Evolutionary conservation across 2,329 filamentous ascomycete genomes (phyloP).

Genomic region (Pseudocercospora cruenta): DNA sequence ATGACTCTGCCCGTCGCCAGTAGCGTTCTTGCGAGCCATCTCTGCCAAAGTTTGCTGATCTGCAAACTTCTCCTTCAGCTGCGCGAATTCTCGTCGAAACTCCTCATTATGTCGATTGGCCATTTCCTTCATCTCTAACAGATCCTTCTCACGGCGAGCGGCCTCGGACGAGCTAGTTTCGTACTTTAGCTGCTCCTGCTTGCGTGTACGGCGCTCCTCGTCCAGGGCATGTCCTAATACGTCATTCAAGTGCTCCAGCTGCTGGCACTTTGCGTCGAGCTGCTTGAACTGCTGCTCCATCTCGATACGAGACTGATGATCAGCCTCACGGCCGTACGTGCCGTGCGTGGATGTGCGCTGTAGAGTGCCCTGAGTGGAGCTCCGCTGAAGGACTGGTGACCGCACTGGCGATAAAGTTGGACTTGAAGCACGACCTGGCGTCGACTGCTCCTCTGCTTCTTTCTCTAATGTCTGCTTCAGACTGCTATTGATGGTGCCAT

Average conservation of each 20-base stretch:
- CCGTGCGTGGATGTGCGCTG: slow-evolving; percentile 9
- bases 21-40: slow-evolving; percentile 13
- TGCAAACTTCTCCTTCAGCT: slow-evolving; percentile 28
- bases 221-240: slow-evolving; percentile 31
- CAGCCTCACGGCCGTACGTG: slow-evolving; percentile 12
- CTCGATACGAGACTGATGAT: slow-evolving; percentile 23
- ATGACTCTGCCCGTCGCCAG: slow-evolving; percentile 19
- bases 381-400: slow-evolving; percentile 31
- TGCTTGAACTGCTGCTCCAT: slow-evolving; percentile 30
- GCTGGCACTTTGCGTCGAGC: slow-evolving; percentile 31
- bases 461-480: neutral
- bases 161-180: slow-evolving; percentile 27
- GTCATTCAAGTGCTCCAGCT: slow-evolving; percentile 35
- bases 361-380: slow-evolving; percentile 2
- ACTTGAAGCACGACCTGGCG: slow-evolving; percentile 35
- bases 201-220: slow-evolving; percentile 31
- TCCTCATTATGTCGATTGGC: slow-evolving; percentile 30
- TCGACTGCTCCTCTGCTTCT: slow-evolving; percentile 23
- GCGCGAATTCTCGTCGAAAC: slow-evolving; percentile 27
- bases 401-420: slow-evolving; percentile 36
- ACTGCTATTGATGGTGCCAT: neutral
- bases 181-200: slow-evolving; percentile 26
- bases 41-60: slow-evolving; percentile 23
- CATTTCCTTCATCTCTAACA: slow-evolving; percentile 32
- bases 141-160: slow-evolving; percentile 28